Base-by-base conservation (phyloP, 2,329 filamentous ascomycete genomes). In the Rugonectria rugulosa region DNA sequence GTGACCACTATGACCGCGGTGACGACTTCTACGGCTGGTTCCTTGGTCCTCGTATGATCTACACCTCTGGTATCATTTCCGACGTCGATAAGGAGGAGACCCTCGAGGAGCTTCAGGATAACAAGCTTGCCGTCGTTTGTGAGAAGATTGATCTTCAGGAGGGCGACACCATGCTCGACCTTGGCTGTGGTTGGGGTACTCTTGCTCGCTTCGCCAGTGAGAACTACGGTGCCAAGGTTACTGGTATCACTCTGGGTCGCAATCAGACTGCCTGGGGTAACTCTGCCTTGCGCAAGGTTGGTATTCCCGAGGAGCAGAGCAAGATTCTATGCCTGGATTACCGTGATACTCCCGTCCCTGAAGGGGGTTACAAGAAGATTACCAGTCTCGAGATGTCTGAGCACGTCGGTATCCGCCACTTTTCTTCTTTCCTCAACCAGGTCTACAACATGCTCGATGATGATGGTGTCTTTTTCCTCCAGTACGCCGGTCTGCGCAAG, bases 1-100 rank as follows among this genome's bases (percentile, higher is more conserved):
- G 93, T 72, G 92, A 93, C 75, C 92, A 97, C 81, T 99, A 99
- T 77, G 95, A 98, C 83, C 89, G 92, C 63, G 95, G 95, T 72
- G 92, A 99, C 74, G 95, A 98, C 78, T 97, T 97, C 80, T 99
- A 99, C 82, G 89, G 87, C 74, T 99, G 93, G 92, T 98, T 98
- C 84, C 86, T 98, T 61, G 95, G 95, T 59, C 94, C 94, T 56
- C 93, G 94, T 72, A 99, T 98, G 95, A 92, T 98, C 77, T 98
- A 98, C 81, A 99, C 95, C 46, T 96, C 91, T 45, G 95, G 95
- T 69, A 82, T 99, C 69, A 96, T 99, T 73, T 89, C 90, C 59
- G 92, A 98, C 75, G 85, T 91, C 74, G 87, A 88, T 76, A 84
- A 82, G 65, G 95, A 98, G 78, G 95, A 98, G 79, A 86, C 87